These are phyloP conservation scores for Scleroderma citrinum DNA, from an alignment of 768 basidiomycete genomes.

Conservation along the genomic window DNA sequence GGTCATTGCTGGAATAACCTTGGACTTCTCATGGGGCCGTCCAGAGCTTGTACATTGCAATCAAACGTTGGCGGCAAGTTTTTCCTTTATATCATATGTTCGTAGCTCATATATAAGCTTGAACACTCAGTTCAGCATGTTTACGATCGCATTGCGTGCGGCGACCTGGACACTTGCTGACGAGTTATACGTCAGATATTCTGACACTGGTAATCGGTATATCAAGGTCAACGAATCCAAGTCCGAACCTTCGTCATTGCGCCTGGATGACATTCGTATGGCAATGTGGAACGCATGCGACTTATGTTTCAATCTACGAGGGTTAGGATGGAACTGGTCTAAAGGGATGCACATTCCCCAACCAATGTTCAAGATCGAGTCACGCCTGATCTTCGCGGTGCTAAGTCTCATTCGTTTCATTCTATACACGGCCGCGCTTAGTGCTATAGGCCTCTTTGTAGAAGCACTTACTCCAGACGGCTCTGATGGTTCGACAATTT, in stretches of 20 bases:
- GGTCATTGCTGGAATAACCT: slow-evolving; percentile 29
- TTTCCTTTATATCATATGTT: background rate
- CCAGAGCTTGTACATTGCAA: slow-evolving; percentile 1
- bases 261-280: slow-evolving; percentile 1
- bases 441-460: background rate
- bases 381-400: slow-evolving; percentile 13
- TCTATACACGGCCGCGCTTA: slow-evolving; percentile 4
- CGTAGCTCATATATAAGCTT: slow-evolving; percentile 3
- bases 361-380: slow-evolving; percentile 12
- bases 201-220: background rate
- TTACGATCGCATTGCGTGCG: slow-evolving; percentile 19
- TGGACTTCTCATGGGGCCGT: slow-evolving; percentile 3
- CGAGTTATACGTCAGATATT: slow-evolving; percentile 10
- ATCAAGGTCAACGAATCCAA: slow-evolving; percentile 1
- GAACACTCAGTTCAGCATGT: slow-evolving; percentile 15
- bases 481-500: slow-evolving; percentile 32
- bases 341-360: slow-evolving; percentile 9
- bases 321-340: slow-evolving; percentile 23
- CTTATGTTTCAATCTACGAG: slow-evolving; percentile 18
- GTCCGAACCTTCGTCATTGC: background rate
- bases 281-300: slow-evolving; percentile 26
- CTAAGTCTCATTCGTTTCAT: slow-evolving; percentile 10
- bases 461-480: slow-evolving; percentile 32
- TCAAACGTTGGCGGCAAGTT: slow-evolving; percentile 3
- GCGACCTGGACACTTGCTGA: slow-evolving; percentile 15